These are phyloP conservation scores for Trypanosoma brucei DNA, from an alignment of 208 protist species.

Conservation along the genomic window DNA sequence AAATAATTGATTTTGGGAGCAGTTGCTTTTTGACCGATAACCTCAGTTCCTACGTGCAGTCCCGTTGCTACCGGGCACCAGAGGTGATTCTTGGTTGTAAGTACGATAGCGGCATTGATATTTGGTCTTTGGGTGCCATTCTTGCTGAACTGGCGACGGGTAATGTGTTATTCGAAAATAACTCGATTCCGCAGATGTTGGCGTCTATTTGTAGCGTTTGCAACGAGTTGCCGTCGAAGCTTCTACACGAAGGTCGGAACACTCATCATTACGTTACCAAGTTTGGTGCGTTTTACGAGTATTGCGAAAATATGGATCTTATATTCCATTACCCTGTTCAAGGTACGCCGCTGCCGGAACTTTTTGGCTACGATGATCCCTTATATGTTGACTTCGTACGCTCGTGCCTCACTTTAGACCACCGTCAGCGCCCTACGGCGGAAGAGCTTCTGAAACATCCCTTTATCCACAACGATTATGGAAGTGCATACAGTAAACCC, in stretches of 20 bases:
- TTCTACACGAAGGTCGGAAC: conserved; percentile 46
- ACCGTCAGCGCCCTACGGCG: conserved; percentile 26
- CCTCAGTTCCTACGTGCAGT: conserved; percentile 66
- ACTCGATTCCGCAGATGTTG: conserved; percentile 59
- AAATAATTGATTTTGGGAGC: conserved; percentile 86
- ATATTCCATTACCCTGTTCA: conserved; percentile 30
- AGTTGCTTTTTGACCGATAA: conserved; percentile 74
- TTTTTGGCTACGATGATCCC: conserved; percentile 51
- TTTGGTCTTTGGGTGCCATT: conserved; percentile 96
- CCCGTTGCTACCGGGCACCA: conserved; percentile 64
- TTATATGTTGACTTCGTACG: conserved; percentile 50
- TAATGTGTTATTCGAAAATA: conserved; percentile 81
- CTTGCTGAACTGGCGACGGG: conserved; percentile 79
- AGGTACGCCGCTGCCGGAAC: conserved; percentile 19
- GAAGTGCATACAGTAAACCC: conserved; percentile 15
- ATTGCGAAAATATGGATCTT: conserved; percentile 12
- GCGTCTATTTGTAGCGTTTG: conserved; percentile 49
- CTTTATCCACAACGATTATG: conserved; percentile 36
- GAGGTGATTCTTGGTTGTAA: conserved; percentile 60
- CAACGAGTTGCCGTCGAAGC: conserved; percentile 30
- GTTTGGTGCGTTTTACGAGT: conserved; percentile 27
- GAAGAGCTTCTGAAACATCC: conserved; percentile 39
- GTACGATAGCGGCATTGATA: conserved; percentile 92
- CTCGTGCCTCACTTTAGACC: conserved; percentile 32
- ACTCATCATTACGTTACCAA: conserved; percentile 36